phyloP scores from a whole-genome alignment of 2,329 filamentous ascomycete species.

The Canariomyces notabilis region DNA sequence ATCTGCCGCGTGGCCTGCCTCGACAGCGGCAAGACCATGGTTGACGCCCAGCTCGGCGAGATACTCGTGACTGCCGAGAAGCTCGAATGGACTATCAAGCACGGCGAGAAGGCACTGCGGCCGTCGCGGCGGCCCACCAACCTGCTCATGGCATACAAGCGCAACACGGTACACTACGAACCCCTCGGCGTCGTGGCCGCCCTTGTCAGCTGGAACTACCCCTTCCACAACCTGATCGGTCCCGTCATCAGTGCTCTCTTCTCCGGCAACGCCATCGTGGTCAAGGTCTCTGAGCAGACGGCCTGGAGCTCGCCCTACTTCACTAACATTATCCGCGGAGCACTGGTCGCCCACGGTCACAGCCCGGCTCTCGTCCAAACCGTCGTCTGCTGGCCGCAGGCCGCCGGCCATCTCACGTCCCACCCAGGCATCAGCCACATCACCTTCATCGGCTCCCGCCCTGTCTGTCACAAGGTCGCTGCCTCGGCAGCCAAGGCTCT shows the following conservation, averaged over 20 bases:
- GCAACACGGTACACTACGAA: slow-evolving; percentile 84
- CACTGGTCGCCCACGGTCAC: slow-evolving; percentile 77
- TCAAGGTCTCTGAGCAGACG: slow-evolving; percentile 93
- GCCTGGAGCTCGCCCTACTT: slow-evolving; percentile 90
- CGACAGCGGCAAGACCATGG: slow-evolving; percentile 93
- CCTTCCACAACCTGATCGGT: slow-evolving; percentile 91
- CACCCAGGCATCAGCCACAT: slow-evolving; percentile 82
- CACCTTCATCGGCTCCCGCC: slow-evolving; percentile 90
- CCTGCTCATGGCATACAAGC: slow-evolving; percentile 92
- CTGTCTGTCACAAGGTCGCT: slow-evolving; percentile 83
- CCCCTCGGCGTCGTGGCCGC: slow-evolving; percentile 89
- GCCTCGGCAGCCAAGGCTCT: slow-evolving; percentile 77
- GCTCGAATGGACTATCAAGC: slow-evolving; percentile 85
- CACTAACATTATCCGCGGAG: slow-evolving; percentile 68
- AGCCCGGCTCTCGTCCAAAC: slow-evolving; percentile 77
- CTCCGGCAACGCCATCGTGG: slow-evolving; percentile 82
- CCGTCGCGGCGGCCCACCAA: slow-evolving; percentile 77
- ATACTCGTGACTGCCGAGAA: slow-evolving; percentile 92
- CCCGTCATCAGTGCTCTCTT: slow-evolving; percentile 89
- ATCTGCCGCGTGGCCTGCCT: slow-evolving; percentile 83
- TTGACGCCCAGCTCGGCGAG: slow-evolving; percentile 91
- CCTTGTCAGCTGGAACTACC: slow-evolving; percentile 94
- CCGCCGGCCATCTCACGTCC: slow-evolving; percentile 75
- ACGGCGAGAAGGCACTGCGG: slow-evolving; percentile 76
- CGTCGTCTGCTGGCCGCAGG: slow-evolving; percentile 80